These are phyloP conservation scores for Waitea zeae DNA, from an alignment of 1,284 basidiomycete species.

Conservation along the genomic window DNA sequence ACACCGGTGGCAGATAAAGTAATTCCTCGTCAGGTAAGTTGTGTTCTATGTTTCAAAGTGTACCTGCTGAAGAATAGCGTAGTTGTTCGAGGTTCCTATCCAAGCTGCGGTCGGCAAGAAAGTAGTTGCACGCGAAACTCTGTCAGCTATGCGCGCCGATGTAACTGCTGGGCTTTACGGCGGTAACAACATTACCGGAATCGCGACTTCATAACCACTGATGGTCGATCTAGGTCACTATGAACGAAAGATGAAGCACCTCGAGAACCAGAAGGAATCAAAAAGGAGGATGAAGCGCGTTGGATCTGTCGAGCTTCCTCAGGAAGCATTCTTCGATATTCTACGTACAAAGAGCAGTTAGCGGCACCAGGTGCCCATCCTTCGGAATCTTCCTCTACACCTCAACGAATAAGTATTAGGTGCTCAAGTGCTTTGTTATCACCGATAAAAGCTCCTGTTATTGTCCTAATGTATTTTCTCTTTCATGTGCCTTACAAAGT, in stretches of 20 bases:
- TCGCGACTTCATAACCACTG: constrained; percentile 2
- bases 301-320: constrained; percentile 77
- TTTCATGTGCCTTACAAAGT: too few relatives aligned
- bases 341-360: constrained; percentile 44
- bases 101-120: constrained; percentile 78
- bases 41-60: too few relatives aligned
- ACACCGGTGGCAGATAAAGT: constrained; percentile 47
- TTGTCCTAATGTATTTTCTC: too few relatives aligned
- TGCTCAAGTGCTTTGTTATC: too few relatives aligned
- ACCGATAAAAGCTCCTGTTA: too few relatives aligned
- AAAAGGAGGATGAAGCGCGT: constrained; percentile 76
- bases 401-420: too few relatives aligned
- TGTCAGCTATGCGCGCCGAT: constrained; percentile 82
- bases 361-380: too few relatives aligned
- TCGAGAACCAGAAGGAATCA: constrained; percentile 85
- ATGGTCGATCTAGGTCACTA: constrained; percentile 44
- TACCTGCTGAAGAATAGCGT: too few relatives aligned
- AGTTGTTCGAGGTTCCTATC: constrained; percentile 88
- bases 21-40: constrained; percentile 82
- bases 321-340: constrained; percentile 83
- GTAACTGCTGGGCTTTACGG: constrained; percentile 92
- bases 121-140: constrained; percentile 78
- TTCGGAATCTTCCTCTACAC: too few relatives aligned
- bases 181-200: constrained; percentile 28
- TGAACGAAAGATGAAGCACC: constrained; percentile 83